These are phyloP conservation scores for Metarhizium humberi DNA, from an alignment of 2,329 filamentous ascomycete species.

Conservation along the genomic window DNA sequence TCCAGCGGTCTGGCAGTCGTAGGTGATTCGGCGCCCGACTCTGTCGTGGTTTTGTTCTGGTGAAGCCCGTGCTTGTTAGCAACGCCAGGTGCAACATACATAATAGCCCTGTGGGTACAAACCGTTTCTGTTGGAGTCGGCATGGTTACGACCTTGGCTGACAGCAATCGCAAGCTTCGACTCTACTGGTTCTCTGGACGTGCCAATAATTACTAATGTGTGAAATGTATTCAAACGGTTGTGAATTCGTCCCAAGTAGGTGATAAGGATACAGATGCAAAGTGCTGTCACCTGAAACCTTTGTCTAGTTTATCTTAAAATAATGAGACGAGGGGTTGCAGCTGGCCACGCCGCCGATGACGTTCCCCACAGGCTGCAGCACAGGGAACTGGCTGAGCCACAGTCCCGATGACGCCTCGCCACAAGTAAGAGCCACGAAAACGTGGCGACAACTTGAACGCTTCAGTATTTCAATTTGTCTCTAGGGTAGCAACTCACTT, in stretches of 20 bases:
- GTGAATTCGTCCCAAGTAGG: not conserved
- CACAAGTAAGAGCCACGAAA: not conserved
- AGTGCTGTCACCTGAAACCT: not conserved
- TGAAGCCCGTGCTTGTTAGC: constrained; percentile 13
- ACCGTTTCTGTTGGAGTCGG: constrained; percentile 34
- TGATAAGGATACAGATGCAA: not conserved
- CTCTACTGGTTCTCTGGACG: not conserved
- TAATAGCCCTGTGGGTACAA: constrained; percentile 17
- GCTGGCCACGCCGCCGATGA: constrained; percentile 19
- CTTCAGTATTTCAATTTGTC: not conserved
- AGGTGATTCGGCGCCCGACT: constrained; percentile 49
- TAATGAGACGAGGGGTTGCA: constrained; percentile 4
- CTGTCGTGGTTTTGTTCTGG: constrained; percentile 34
- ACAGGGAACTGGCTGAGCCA: constrained; percentile 11
- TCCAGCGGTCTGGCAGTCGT: constrained; percentile 57
- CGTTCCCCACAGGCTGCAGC: constrained; percentile 23
- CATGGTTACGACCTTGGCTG: constrained; percentile 21
- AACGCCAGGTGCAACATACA: constrained; percentile 5
- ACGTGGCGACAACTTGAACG: too few species aligned
- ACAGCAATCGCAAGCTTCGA: not conserved
- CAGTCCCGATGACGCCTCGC: constrained; percentile 6
- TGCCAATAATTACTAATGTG: not conserved
- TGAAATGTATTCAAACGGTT: not conserved
- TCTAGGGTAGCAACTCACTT: not conserved
- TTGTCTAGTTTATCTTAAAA: not conserved